Conservation (phyloP, 1,284 basidiomycete species). For the Phlebopus sp. region DNA sequence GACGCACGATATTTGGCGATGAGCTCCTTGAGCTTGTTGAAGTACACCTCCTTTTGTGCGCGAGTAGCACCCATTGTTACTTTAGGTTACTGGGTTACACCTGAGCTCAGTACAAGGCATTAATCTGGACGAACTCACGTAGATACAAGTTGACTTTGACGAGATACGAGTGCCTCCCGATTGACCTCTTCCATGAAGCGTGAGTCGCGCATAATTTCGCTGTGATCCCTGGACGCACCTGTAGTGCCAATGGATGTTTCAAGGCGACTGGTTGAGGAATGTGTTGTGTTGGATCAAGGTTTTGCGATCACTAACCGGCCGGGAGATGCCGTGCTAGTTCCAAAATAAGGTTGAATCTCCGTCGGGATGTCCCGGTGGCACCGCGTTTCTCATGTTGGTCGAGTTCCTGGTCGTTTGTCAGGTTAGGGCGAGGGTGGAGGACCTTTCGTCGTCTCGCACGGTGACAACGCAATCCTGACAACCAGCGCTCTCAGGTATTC, state of each 20-base stretch:
- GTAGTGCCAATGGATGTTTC: constrained; percentile 86
- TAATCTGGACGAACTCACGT: constrained; percentile 20
- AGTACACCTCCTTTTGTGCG: constrained; percentile 92
- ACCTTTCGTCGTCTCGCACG: background rate
- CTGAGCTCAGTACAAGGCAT: background rate
- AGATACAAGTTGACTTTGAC: constrained; percentile 20
- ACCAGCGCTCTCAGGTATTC: background rate
- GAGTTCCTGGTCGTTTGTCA: constrained; percentile 4
- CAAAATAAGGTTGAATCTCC: constrained; percentile 28
- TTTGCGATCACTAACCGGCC: constrained; percentile 10
- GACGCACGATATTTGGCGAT: constrained; percentile 85
- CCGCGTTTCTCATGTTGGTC: background rate
- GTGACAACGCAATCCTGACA: background rate
- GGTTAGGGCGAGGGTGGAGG: background rate
- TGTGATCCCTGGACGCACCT: constrained; percentile 35
- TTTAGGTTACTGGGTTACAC: constrained; percentile 14
- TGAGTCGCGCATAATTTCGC: constrained; percentile 12
- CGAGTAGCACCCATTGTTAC: constrained; percentile 87
- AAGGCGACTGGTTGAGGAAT: constrained; percentile 52
- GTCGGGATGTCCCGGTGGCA: constrained; percentile 16
- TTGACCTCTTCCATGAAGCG: constrained; percentile 64
- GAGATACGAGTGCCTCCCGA: constrained; percentile 69
- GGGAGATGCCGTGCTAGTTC: constrained; percentile 27
- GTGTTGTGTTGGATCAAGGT: constrained; percentile 21
- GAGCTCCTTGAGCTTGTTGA: constrained; percentile 91